Percentiles rank a stretch among this genome's conserved stretches.
phyloP scores from a whole-genome alignment of 805 yeast genomes.

The Spathaspora hagerdaliae region DNA sequence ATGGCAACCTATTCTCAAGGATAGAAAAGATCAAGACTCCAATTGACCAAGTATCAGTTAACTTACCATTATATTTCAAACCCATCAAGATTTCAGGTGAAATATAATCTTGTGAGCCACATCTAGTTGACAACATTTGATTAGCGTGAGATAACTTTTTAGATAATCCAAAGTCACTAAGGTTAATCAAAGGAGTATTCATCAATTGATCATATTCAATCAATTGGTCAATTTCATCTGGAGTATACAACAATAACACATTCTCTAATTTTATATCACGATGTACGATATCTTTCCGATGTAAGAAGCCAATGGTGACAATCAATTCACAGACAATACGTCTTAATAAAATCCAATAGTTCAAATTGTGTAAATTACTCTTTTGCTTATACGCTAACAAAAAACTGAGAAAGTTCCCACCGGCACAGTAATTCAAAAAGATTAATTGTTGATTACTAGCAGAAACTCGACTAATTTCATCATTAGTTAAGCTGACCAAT shows the following conservation, averaged over 20 bases:
- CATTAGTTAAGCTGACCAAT: neutral
- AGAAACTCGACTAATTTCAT: constrained; percentile 6
- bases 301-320: constrained; percentile 69
- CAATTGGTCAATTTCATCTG: constrained; percentile 26
- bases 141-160: constrained; percentile 57
- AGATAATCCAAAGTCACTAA: constrained; percentile 90
- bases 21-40: constrained; percentile 88
- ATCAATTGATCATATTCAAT: neutral
- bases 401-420: constrained; percentile 81
- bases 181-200: constrained; percentile 32
- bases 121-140: constrained; percentile 75
- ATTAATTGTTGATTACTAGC: constrained; percentile 37
- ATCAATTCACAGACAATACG: constrained; percentile 69
- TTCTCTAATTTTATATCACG: constrained; percentile 92
- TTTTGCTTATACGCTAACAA: constrained; percentile 29
- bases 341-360: constrained; percentile 49
- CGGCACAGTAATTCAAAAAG: constrained; percentile 72
- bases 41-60: constrained; percentile 91
- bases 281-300: constrained; percentile 67
- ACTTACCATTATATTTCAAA: constrained; percentile 82
- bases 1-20: constrained; percentile 84
- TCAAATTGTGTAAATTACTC: constrained; percentile 24
- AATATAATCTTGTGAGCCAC: constrained; percentile 96
- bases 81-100: constrained; percentile 94
- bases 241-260: constrained; percentile 44